phyloP scores from a whole-genome alignment of 306 rosid genomes.

The Quercus cerris region DNA sequence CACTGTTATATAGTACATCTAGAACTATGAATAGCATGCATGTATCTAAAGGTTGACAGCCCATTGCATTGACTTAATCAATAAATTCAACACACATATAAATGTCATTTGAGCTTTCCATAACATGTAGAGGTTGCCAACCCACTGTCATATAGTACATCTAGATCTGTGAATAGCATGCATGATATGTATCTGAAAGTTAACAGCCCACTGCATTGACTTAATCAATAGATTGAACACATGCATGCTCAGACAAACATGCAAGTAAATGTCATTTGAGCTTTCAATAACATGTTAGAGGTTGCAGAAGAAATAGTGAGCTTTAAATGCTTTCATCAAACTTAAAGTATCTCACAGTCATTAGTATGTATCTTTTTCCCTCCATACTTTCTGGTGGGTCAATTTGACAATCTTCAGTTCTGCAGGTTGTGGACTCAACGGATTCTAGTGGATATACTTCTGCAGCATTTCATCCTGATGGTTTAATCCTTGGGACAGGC shows the following conservation, averaged over 20 bases:
- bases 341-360: not conserved
- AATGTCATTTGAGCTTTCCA: too few species aligned
- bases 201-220: not conserved
- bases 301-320: not conserved
- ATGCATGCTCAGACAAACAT: not conserved
- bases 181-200: not conserved
- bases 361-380: not conserved
- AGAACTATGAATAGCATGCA: not conserved
- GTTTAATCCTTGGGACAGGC: slow-evolving; percentile 99
- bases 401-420: slow-evolving; percentile 14
- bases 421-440: slow-evolving; percentile 73
- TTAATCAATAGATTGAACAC: not conserved
- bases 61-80: not conserved
- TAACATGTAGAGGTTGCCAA: not conserved
- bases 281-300: not conserved
- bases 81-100: not conserved
- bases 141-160: not conserved
- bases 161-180: not conserved
- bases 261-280: not conserved
- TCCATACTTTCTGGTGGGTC: slow-evolving; percentile 4
- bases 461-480: slow-evolving; percentile 99
- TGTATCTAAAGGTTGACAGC: not conserved
- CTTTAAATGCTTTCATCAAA: not conserved
- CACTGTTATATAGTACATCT: not conserved
- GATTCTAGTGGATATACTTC: slow-evolving; percentile 85